Base-by-base conservation (phyloP, 225 moss, liverwort and hornwort species). In the Polytrichum commune region DNA sequence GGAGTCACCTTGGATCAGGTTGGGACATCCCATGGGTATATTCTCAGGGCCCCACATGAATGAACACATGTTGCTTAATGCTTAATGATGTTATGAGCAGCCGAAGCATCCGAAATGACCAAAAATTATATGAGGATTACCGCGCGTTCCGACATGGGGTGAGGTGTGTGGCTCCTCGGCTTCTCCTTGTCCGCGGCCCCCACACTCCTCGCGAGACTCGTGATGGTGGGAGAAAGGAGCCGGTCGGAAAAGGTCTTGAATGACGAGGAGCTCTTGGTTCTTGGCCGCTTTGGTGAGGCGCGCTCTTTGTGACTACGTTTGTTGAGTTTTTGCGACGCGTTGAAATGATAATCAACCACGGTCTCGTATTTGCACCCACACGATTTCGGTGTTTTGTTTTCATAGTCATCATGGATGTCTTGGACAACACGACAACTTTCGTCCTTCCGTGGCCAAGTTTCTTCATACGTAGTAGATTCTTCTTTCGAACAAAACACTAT, bases 401-500 rank as follows among this genome's bases (percentile, higher is more conserved):
- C 75, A 35, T 71, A 77, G 16, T 77, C 72, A 54, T 27, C 73
- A 1, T 79, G 60, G 22, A 58, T 74, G 18, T 65, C 69, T 74
- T 29, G 73, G 30, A 67, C 75, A 65, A 53, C 28, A 5, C 30
- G 74, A 32, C 63, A 63, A 69, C 63, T 46, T 61, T 86, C 68
- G 13, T 10, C 3, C 57, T 73, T 80, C 28, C 69, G 29, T 63
- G 75, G 29, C 86, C 86, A 90, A 71, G 75, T 77, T 28, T 82
- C 81, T 1, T 88, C 78, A 56, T 70, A 72, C 7, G 66, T 85
- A 69, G 65, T 18, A 58, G 75, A 82, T 26, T 91, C 88, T 68
- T 90, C 82, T 63, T 83, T 85, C 20, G 85, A 85, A 74, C 86
- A 86, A 74, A 86, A 87, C 22, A 88, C 72, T 53, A 81, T 82